Base-by-base conservation (phyloP, 441 rosid species). In the Croton setiger region DNA sequence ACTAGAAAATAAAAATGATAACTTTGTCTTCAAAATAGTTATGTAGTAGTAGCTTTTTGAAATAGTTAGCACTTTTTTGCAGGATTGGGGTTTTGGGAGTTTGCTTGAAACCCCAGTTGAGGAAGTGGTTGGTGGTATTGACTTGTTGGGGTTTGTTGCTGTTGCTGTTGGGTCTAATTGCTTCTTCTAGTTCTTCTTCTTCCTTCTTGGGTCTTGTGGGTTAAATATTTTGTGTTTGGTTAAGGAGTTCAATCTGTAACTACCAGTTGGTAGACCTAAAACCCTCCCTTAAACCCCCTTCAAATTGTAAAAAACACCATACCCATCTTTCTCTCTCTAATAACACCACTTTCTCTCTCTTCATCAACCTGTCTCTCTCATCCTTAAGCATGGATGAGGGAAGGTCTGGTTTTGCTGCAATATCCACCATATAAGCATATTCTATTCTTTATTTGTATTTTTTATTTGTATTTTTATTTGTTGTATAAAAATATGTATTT, bases 181-280 rank as follows among this genome's bases (percentile, higher is more conserved):
- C 74, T 65, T 47, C 13, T 67, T 59, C 65, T 55, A 60, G 60
- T 68, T 74, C 53, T 54, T 63, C 62, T 41, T 76, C 74, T 66
- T 72, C 73, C 21, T 76, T 36, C 57, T 33, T 44, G 61, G 64
- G 57, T 66, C 64, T 45, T 51, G 59, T 70, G 57, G 81, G 73
- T 77, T 76, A 15, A 68, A 61, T 79, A 68, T 54, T 71, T 75
- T 69, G 85, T 86, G 85, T 86, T 82, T 84, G 91, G 89, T 87
- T 86, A 82, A 82, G 75, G 82, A 82, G 87, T 75, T 84, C 82
- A 77, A 86, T 88, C 96, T 76, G 79, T 86, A 90, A 88, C 92
- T 18, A 90, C 87, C 90, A 88, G 94, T 87, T 87, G 98, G 98
- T 90, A 81, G 93, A 92, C 96, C 99, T 94, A 90, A 94, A 87